These are phyloP conservation scores for Comarum palustre DNA, from an alignment of 306 rosid species.

Conservation along the genomic window DNA sequence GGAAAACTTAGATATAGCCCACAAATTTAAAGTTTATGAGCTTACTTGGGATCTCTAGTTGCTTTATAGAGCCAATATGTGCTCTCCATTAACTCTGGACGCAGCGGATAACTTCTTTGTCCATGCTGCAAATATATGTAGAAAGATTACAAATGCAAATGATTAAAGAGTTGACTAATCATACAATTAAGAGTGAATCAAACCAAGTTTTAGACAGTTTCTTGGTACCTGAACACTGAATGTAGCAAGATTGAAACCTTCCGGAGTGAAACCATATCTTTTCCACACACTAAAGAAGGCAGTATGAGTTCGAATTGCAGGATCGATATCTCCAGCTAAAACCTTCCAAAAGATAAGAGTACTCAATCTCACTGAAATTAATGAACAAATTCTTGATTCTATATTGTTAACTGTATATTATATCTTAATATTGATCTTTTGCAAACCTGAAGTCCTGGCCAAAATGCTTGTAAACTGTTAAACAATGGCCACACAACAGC, in stretches of 20 bases:
- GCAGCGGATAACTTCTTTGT: constrained; percentile 87
- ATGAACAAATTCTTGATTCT: constrained; percentile 11
- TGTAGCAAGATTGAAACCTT: constrained; percentile 94
- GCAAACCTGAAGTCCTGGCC: constrained; percentile 99
- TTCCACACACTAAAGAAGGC: constrained; percentile 98
- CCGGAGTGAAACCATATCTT: constrained; percentile 95
- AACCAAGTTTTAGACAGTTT: constrained; percentile 18
- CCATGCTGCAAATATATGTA: constrained; percentile 56
- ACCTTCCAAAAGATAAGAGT: constrained; percentile 57
- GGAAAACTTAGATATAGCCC: constrained; percentile 6
- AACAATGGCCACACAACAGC: constrained; percentile 95
- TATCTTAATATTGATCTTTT: constrained; percentile 13
- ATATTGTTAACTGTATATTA: constrained; percentile 24
- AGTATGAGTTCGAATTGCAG: constrained; percentile 90
- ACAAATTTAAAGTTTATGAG: constrained; percentile 29
- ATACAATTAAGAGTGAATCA: neutral
- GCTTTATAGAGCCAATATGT: constrained; percentile 98
- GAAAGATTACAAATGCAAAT: constrained; percentile 14
- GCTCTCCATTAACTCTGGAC: constrained; percentile 97
- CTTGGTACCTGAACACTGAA: constrained; percentile 83
- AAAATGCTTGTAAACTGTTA: constrained; percentile 97
- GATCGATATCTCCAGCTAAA: constrained; percentile 89
- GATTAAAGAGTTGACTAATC: neutral
- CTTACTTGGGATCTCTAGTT: constrained; percentile 89
- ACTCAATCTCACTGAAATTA: constrained; percentile 25